Conservation (phyloP, 2,329 filamentous ascomycete species). For the Hypoxylon sp. region DNA sequence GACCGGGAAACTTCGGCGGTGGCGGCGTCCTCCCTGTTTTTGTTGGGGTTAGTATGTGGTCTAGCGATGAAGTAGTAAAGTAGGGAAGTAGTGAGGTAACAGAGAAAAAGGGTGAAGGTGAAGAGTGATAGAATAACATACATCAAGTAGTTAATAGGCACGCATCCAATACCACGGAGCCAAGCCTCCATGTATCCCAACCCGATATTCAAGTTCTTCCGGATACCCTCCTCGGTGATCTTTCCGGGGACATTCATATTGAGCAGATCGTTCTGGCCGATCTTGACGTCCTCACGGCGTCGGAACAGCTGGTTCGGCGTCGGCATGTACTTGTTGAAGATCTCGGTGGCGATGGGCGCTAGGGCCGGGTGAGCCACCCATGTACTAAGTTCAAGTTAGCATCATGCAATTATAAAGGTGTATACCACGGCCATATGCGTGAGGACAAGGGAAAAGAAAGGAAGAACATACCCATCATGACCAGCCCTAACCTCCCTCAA, state of each 20-base stretch:
- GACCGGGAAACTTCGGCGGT: constrained; percentile 95
- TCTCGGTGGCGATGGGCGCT: constrained; percentile 86
- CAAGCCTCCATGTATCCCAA: constrained; percentile 99
- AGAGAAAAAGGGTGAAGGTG: neutral
- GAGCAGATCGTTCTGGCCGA: constrained; percentile 89
- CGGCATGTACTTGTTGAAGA: constrained; percentile 99
- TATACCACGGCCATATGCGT: neutral
- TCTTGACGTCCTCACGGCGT: constrained; percentile 88
- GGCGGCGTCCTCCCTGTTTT: constrained; percentile 85
- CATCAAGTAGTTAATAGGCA: constrained; percentile 98
- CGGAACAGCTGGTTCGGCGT: constrained; percentile 96
- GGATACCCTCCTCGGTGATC: constrained; percentile 94
- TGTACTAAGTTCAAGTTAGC: constrained; percentile 63
- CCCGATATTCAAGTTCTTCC: constrained; percentile 97
- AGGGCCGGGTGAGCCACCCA: constrained; percentile 98
- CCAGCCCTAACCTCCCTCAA: constrained; percentile 94
- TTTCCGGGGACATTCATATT: constrained; percentile 98
- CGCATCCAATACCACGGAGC: constrained; percentile 93
- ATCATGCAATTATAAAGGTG: neutral
- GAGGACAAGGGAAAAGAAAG: neutral
- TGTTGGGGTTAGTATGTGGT: constrained; percentile 4
- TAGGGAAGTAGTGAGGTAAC: neutral
- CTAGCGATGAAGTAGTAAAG: neutral
- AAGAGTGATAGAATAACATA: constrained; percentile 54
- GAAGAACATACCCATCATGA: constrained; percentile 78